A percentile compares a stretch with the other conserved stretches of the same genome.
Conservation (phyloP, 139 green algal genomes). For the Picochlorum sp. region DNA sequence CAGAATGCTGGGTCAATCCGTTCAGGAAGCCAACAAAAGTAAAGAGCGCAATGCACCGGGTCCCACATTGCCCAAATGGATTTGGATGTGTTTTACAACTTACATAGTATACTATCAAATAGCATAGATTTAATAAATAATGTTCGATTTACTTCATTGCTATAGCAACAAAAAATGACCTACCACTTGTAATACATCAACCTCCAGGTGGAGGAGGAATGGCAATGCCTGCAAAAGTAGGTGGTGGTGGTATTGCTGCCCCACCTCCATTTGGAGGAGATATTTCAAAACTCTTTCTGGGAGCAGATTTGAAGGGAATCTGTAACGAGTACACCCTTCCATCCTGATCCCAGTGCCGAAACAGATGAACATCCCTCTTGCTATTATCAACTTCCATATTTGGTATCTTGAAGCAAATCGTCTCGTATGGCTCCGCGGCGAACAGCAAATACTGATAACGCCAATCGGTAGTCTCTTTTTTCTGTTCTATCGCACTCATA, state of each 20-base stretch:
- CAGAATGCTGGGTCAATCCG: no score
- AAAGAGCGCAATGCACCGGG: no score
- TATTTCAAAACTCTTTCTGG: no score
- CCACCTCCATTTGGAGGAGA: not conserved
- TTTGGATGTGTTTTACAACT: no score
- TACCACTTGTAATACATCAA: no score
- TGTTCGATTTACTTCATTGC: no score
- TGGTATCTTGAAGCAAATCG: constrained; percentile 94
- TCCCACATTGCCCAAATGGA: no score
- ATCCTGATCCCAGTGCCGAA: constrained; percentile 86
- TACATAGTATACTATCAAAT: no score
- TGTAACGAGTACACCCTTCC: constrained; percentile 78
- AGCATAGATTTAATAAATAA: no score
- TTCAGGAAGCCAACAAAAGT: no score
- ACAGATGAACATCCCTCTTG: constrained; percentile 62
- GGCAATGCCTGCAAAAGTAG: not conserved
- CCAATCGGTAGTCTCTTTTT: constrained; percentile 78
- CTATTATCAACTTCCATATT: constrained; percentile 72
- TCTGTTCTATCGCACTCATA: constrained; percentile 95
- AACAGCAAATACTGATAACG: constrained; percentile 96
- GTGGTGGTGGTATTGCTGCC: not conserved
- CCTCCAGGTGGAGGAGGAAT: no score
- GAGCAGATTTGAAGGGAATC: constrained; percentile 59
- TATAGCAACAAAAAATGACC: no score
- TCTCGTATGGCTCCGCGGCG: constrained; percentile 94